phyloP scores from a whole-genome alignment of 2,329 filamentous ascomycete species.

The Arachnomyces sp. region DNA sequence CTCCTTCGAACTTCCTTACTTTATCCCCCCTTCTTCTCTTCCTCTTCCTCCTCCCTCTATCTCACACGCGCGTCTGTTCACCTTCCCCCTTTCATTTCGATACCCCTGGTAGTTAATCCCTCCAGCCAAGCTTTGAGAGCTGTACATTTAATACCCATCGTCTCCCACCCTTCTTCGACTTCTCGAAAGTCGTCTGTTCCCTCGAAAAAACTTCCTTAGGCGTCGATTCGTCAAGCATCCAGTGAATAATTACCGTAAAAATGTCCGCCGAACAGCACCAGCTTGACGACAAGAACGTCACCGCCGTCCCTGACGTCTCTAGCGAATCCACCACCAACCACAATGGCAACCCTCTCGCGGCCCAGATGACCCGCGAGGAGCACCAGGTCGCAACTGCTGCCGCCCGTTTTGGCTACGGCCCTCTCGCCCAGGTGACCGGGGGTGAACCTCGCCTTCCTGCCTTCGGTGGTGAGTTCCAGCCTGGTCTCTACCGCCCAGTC shows the following conservation, averaged over 20 bases:
- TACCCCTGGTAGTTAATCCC: too few species aligned
- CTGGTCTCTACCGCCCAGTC: conserved; percentile 58
- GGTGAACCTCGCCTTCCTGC: conserved; percentile 44
- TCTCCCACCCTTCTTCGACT: too few species aligned
- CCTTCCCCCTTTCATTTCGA: too few species aligned
- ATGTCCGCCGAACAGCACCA: conserved; percentile 23
- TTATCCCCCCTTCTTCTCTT: too few species aligned
- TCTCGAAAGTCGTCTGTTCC: too few species aligned
- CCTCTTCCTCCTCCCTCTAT: too few species aligned
- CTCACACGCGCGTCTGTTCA: too few species aligned
- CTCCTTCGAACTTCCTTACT: too few species aligned
- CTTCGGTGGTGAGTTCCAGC: conserved; percentile 66
- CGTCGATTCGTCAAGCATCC: conserved; percentile 5
- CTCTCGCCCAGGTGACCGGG: conserved; percentile 43
- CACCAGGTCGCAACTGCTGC: conserved; percentile 36
- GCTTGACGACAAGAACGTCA: conserved; percentile 25
- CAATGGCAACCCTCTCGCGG: conserved; percentile 16
- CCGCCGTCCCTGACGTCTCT: conserved; percentile 1
- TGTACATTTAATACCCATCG: too few species aligned
- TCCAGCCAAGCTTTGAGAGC: too few species aligned
- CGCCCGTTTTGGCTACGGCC: conserved; percentile 43
- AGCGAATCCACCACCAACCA: conserved; percentile 8
- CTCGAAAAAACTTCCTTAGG: too few species aligned
- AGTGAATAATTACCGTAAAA: conserved; percentile 10
- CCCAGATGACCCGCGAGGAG: conserved; percentile 37